Evolutionary conservation across 1,284 basidiomycete genomes (phyloP).

Genomic region (Heterobasidion occidentale): DNA sequence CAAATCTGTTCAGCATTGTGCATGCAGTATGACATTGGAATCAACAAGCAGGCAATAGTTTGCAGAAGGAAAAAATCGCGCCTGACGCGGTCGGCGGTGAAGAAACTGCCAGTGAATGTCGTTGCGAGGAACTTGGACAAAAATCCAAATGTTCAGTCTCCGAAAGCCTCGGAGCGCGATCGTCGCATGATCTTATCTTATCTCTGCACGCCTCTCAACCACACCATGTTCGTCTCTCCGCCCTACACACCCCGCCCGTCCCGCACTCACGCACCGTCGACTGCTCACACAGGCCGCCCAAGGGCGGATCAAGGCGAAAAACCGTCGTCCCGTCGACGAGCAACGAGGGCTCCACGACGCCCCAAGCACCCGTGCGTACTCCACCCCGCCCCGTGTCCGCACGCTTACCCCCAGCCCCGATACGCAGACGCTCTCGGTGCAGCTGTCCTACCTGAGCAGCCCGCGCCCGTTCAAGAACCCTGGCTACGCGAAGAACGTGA

Average conservation of each 20-base stretch:
- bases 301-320: conserved; percentile 11
- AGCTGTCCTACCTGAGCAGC: conserved; percentile 59
- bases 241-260: neutral
- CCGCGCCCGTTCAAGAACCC: conserved; percentile 73
- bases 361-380: conserved; percentile 9
- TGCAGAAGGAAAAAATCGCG: no score
- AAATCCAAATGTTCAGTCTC: no score
- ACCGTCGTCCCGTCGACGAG: conserved; percentile 6
- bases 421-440: conserved; percentile 63
- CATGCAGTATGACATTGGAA: no score
- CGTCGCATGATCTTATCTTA: neutral
- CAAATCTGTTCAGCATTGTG: no score
- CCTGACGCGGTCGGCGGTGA: no score
- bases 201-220: neutral
- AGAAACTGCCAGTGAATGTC: no score
- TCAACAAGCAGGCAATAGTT: no score
- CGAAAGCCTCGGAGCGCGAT: neutral
- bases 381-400: neutral
- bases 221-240: neutral
- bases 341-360: conserved; percentile 10
- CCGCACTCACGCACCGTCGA: neutral
- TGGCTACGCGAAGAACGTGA: conserved; percentile 57
- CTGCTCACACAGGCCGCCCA: conserved; percentile 8
- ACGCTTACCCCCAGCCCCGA: neutral
- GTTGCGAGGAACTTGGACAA: no score